Conservation (phyloP, 805 yeast species). For the Limtongozyma cylindracea region DNA sequence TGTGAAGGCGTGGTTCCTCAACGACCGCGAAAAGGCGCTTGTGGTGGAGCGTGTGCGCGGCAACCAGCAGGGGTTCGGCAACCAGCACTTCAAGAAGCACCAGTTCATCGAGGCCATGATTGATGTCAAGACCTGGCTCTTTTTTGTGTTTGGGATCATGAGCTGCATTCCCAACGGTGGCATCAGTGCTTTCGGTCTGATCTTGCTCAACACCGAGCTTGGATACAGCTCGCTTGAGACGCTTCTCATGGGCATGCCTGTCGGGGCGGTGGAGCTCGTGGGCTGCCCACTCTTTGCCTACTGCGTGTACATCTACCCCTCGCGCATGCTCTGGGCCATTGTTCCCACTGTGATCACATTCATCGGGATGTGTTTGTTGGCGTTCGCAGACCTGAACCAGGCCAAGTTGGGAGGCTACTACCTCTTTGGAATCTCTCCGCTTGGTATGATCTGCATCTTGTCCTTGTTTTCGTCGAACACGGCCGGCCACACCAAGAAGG, state of each 20-base stretch:
- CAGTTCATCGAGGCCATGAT: conserved; percentile 24
- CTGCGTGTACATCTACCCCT: conserved; percentile 5
- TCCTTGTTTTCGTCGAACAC: conserved; percentile 26
- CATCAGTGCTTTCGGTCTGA: conserved; percentile 18
- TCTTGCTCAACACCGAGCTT: conserved; percentile 15
- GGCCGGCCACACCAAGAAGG: conserved; percentile 7
- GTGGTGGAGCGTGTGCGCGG: conserved; percentile 18
- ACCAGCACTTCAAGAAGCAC: conserved; percentile 21
- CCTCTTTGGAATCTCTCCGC: too few relatives aligned
- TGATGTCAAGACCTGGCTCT: conserved; percentile 22
- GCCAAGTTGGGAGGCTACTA: too few relatives aligned
- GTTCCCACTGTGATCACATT: too few relatives aligned
- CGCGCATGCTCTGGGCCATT: conserved; percentile 9
- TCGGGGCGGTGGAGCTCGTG: conserved; percentile 19
- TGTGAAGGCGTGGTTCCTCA: conserved; percentile 10
- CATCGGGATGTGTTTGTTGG: too few relatives aligned
- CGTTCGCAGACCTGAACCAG: too few relatives aligned
- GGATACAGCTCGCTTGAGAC: conserved; percentile 11
- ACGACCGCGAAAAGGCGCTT: conserved; percentile 13
- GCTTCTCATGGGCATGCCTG: conserved; percentile 17
- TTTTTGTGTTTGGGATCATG: conserved; percentile 10
- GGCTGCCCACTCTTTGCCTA: conserved; percentile 10
- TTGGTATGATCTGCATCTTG: conserved; percentile 28
- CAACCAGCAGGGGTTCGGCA: conserved; percentile 34
- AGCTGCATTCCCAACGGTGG: conserved; percentile 28